Percentiles rank a stretch among this genome's conserved stretches.
These are phyloP conservation scores for Populus hybrid DNA, from an alignment of 441 rosid genomes.

Conservation along the genomic window DNA sequence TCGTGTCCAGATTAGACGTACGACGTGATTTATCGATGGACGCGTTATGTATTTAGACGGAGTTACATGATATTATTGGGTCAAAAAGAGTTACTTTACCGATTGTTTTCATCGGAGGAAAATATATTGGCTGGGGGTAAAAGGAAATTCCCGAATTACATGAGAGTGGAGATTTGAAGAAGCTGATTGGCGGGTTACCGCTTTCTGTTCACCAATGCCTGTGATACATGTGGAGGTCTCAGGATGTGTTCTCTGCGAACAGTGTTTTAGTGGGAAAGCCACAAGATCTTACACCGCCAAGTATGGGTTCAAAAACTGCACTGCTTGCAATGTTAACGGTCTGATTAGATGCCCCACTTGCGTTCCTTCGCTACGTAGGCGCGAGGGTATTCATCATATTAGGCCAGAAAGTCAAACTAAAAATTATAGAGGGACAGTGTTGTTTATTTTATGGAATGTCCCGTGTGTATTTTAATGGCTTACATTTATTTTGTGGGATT, in stretches of 20 bases:
- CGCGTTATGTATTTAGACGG: slow-evolving; percentile 35
- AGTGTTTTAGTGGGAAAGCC: slow-evolving; percentile 73
- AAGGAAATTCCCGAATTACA: slow-evolving; percentile 47
- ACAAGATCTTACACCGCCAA: slow-evolving; percentile 49
- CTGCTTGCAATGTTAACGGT: slow-evolving; percentile 52
- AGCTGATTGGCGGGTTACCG: slow-evolving; percentile 32
- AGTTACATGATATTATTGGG: slow-evolving; percentile 47
- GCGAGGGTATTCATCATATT: background rate
- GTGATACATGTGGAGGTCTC: slow-evolving; percentile 53
- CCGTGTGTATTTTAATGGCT: background rate
- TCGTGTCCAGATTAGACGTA: slow-evolving; percentile 58
- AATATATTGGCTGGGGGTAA: slow-evolving; percentile 50
- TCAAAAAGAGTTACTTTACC: slow-evolving; percentile 36
- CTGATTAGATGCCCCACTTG: slow-evolving; percentile 51
- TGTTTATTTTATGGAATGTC: background rate
- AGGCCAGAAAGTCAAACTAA: background rate
- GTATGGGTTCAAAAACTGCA: slow-evolving; percentile 45
- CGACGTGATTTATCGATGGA: slow-evolving; percentile 78
- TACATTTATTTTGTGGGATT: background rate
- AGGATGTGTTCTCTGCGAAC: slow-evolving; percentile 50
- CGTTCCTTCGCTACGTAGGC: slow-evolving; percentile 21
- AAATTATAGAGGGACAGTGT: background rate
- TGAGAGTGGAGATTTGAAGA: slow-evolving; percentile 54
- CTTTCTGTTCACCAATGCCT: slow-evolving; percentile 20
- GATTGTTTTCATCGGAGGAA: slow-evolving; percentile 52